A percentile compares a stretch with the other conserved stretches of the same genome.
phyloP scores from a whole-genome alignment of 2,329 filamentous ascomycete genomes.

The Stachybotrys chartarum region DNA sequence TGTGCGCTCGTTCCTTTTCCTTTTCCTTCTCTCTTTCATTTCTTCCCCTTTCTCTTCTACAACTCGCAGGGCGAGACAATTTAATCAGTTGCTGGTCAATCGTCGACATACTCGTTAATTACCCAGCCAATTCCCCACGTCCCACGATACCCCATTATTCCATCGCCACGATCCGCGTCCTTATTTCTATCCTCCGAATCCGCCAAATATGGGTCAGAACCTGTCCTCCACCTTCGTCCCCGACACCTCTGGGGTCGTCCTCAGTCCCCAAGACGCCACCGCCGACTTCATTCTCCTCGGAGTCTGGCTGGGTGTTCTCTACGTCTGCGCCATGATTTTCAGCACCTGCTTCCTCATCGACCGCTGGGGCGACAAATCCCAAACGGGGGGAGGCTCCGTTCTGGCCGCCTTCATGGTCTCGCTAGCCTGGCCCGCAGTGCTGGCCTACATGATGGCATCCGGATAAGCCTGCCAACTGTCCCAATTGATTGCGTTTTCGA shows the following conservation, averaged over 20 bases:
- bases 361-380: constrained; percentile 32
- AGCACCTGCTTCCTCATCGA: constrained; percentile 32
- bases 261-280: constrained; percentile 21
- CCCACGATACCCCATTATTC: background rate
- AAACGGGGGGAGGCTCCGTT: constrained; percentile 18
- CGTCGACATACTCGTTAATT: background rate
- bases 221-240: constrained; percentile 29
- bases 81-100: constrained; percentile 4
- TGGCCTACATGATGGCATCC: constrained; percentile 19
- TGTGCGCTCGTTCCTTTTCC: background rate
- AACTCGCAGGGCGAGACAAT: constrained; percentile 3
- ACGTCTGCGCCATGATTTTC: constrained; percentile 33
- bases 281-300: constrained; percentile 23
- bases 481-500: background rate
- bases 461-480: background rate
- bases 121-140: background rate
- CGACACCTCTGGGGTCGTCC: constrained; percentile 27
- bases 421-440: constrained; percentile 26
- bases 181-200: background rate
- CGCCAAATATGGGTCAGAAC: constrained; percentile 29
- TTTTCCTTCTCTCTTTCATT: background rate
- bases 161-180: background rate
- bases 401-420: constrained; percentile 24
- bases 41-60: background rate
- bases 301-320: constrained; percentile 26